Evolutionary conservation across 1,284 basidiomycete genomes (phyloP).

Genomic region (Moesziomyces parantarcticus): DNA sequence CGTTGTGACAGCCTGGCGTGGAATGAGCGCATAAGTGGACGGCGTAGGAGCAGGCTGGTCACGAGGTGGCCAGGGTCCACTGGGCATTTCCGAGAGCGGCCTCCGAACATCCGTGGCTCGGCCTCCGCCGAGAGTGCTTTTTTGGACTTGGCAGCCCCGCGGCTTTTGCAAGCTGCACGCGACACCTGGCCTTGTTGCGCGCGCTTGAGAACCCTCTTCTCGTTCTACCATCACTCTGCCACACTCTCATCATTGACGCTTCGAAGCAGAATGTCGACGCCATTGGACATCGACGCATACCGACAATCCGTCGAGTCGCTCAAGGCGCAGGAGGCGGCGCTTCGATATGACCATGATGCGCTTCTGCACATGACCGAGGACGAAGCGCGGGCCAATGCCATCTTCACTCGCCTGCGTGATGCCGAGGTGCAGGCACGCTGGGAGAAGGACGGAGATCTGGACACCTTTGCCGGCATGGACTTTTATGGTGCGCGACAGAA

Average conservation of each 20-base stretch:
- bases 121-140: background rate
- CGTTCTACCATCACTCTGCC: too few relatives aligned
- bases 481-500: conserved; percentile 34
- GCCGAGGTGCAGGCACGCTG: conserved; percentile 27
- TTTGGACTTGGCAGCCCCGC: background rate
- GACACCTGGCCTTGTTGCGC: background rate
- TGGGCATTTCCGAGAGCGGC: background rate
- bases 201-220: too few relatives aligned
- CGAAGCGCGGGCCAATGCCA: conserved; percentile 25
- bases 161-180: background rate
- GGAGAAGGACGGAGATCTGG: conserved; percentile 35
- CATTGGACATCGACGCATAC: conserved; percentile 12
- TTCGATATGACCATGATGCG: conserved; percentile 46
- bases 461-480: conserved; percentile 40
- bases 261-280: background rate
- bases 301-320: conserved; percentile 16
- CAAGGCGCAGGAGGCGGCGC: conserved; percentile 24
- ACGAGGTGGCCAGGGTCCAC: background rate
- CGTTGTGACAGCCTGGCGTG: too few relatives aligned
- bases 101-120: background rate
- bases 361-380: conserved; percentile 16
- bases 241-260: background rate
- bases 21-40: too few relatives aligned
- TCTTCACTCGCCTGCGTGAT: conserved; percentile 25
- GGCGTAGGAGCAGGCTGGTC: background rate